Percentiles rank a stretch among this genome's conserved stretches.
Conservation (phyloP, 495 filamentous ascomycete genomes). For the Cladorrhinum samala region DNA sequence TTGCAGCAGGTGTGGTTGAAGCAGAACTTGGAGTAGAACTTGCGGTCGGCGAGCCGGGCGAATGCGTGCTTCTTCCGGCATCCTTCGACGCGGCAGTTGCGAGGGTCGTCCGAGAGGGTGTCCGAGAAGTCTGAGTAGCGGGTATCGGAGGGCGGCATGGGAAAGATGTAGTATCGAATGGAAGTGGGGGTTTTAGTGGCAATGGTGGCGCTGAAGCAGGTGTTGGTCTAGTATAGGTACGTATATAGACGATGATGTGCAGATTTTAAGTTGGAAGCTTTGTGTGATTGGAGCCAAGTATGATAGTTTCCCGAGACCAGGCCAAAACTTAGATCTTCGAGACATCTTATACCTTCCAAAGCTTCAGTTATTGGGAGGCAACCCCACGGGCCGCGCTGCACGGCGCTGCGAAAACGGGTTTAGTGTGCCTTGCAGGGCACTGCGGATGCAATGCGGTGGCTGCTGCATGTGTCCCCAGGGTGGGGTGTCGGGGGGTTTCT, state of each 20-base stretch:
- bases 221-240: background rate
- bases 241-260: background rate
- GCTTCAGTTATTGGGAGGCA: background rate
- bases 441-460: background rate
- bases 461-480: too few relatives aligned
- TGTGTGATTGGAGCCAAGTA: background rate
- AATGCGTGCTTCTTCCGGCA: slow-evolving; percentile 12
- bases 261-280: background rate
- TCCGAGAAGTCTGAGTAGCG: slow-evolving; percentile 11
- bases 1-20: slow-evolving; percentile 7
- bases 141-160: slow-evolving; percentile 1
- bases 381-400: background rate
- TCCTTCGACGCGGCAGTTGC: slow-evolving; percentile 9
- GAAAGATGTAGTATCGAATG: background rate
- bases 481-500: too few relatives aligned
- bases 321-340: background rate
- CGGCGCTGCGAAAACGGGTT: background rate
- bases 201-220: background rate
- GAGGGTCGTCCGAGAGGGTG: slow-evolving; percentile 4
- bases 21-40: slow-evolving; percentile 12
- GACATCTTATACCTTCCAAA: background rate
- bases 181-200: background rate
- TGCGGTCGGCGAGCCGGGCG: background rate
- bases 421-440: slow-evolving; percentile 2
- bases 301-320: background rate